phyloP scores from a whole-genome alignment of 306 rosid genomes.

The Medicago arabica region DNA sequence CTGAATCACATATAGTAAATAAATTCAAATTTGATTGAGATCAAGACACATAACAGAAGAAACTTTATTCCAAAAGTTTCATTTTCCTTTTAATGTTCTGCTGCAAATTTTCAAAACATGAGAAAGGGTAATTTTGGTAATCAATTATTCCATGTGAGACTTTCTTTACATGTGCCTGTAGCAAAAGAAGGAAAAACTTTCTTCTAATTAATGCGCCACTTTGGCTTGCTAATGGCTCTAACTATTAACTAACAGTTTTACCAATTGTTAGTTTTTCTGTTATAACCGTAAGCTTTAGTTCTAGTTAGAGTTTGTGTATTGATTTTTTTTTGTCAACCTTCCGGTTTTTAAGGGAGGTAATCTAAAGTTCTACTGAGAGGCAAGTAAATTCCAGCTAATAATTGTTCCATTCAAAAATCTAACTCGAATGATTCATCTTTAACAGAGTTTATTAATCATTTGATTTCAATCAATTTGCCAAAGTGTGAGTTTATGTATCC shows the following conservation, averaged over 20 bases:
- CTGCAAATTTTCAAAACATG: slow-evolving; percentile 41
- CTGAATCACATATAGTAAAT: slow-evolving; percentile 36
- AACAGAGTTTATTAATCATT: too few relatives aligned
- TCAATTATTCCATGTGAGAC: slow-evolving; percentile 16
- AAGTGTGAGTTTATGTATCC: too few relatives aligned
- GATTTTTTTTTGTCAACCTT: too few relatives aligned
- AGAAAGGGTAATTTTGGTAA: slow-evolving; percentile 35
- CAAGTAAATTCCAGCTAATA: too few relatives aligned
- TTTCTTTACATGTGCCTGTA: slow-evolving; percentile 11
- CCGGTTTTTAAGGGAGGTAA: too few relatives aligned
- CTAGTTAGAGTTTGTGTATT: neutral
- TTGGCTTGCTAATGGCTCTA: neutral
- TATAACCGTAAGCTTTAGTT: neutral
- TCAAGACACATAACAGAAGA: slow-evolving; percentile 15
- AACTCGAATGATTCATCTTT: too few relatives aligned
- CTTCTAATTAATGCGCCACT: slow-evolving; percentile 31
- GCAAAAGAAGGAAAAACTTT: slow-evolving; percentile 41
- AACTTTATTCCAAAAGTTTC: slow-evolving; percentile 39
- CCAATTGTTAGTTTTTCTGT: neutral
- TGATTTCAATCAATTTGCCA: too few relatives aligned
- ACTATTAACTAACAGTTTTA: neutral
- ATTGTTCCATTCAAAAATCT: too few relatives aligned
- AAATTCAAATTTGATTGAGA: slow-evolving; percentile 33
- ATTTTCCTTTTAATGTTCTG: slow-evolving; percentile 34
- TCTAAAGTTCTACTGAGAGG: too few relatives aligned